Evolutionary conservation across 2,329 filamentous ascomycete species (phyloP).

Genomic region (Hansfordia pulvinata): DNA sequence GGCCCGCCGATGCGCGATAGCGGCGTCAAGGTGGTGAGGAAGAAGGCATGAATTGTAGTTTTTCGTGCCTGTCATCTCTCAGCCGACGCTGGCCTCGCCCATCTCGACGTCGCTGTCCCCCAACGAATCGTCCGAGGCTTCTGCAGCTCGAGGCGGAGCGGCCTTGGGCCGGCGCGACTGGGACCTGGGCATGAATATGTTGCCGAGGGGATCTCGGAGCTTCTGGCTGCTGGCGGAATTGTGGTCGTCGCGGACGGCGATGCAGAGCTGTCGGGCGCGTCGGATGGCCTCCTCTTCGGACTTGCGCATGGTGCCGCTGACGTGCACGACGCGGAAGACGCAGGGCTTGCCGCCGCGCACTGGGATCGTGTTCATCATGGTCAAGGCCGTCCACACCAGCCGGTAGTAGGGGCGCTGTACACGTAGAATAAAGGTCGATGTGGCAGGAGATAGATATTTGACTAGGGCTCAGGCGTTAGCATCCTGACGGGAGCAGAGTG

Average conservation of each 20-base stretch:
- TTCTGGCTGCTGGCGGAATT: too few relatives aligned
- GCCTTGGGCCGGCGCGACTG: conserved; percentile 3
- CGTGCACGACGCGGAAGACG: conserved; percentile 71
- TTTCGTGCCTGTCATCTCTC: too few relatives aligned
- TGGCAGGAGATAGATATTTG: conserved; percentile 86
- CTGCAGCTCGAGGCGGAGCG: too few relatives aligned
- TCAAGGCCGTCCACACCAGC: conserved; percentile 80
- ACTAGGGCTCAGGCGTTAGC: conserved; percentile 36
- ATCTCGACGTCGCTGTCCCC: conserved; percentile 21
- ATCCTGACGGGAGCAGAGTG: not conserved
- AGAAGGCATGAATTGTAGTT: conserved; percentile 41
- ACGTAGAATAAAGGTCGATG: conserved; percentile 83
- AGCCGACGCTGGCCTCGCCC: conserved; percentile 14
- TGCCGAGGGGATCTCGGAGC: conserved; percentile 17
- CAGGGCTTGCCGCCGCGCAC: conserved; percentile 48
- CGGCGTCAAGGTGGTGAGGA: conserved; percentile 61
- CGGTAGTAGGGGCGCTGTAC: conserved; percentile 73
- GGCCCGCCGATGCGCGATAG: conserved; percentile 34
- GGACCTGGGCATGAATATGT: conserved; percentile 21
- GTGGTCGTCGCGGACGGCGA: conserved; percentile 43
- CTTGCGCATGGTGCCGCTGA: conserved; percentile 88
- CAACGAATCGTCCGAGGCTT: too few relatives aligned
- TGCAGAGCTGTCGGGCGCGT: conserved; percentile 58
- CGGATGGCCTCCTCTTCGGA: conserved; percentile 81
- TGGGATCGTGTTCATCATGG: conserved; percentile 62